These are phyloP conservation scores for Clonostachys byssicola DNA, from an alignment of 2,329 filamentous ascomycete species.

Conservation along the genomic window DNA sequence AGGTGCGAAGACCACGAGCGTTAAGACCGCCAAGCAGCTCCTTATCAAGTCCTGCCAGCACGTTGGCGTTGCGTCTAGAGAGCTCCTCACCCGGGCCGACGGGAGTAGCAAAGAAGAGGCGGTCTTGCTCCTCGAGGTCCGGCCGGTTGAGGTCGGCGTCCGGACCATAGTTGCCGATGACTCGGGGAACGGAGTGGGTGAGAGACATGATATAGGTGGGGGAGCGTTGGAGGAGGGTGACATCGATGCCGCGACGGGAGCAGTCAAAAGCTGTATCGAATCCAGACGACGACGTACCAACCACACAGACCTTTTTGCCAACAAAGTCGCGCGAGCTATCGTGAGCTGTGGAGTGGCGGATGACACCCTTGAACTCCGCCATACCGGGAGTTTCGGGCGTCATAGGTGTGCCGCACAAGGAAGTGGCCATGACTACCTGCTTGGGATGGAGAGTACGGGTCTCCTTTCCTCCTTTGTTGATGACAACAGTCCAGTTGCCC, in stretches of 20 bases:
- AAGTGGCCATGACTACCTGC: constrained; percentile 64
- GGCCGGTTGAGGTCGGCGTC: constrained; percentile 37
- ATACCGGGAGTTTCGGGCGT: constrained; percentile 54
- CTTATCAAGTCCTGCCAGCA: constrained; percentile 8
- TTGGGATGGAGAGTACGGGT: constrained; percentile 47
- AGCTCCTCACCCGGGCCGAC: constrained; percentile 40
- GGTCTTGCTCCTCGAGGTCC: constrained; percentile 41
- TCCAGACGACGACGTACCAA: constrained; percentile 65
- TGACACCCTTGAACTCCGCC: constrained; percentile 51
- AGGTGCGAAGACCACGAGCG: constrained; percentile 18
- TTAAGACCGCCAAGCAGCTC: background rate
- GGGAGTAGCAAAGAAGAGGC: constrained; percentile 49
- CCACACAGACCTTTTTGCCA: constrained; percentile 58
- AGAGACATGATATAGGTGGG: constrained; percentile 24
- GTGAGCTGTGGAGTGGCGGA: constrained; percentile 62
- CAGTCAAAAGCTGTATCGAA: constrained; percentile 69
- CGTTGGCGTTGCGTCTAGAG: constrained; percentile 4
- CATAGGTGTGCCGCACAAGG: constrained; percentile 63
- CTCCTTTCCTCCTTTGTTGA: constrained; percentile 18
- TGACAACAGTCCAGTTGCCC: constrained; percentile 48
- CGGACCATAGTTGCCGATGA: constrained; percentile 15
- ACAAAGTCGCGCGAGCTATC: constrained; percentile 41
- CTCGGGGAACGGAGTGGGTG: constrained; percentile 16
- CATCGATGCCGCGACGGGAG: constrained; percentile 59
- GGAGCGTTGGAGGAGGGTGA: constrained; percentile 65